phyloP scores from a whole-genome alignment of 257 asterid genomes.

The Solanum boliviense region DNA sequence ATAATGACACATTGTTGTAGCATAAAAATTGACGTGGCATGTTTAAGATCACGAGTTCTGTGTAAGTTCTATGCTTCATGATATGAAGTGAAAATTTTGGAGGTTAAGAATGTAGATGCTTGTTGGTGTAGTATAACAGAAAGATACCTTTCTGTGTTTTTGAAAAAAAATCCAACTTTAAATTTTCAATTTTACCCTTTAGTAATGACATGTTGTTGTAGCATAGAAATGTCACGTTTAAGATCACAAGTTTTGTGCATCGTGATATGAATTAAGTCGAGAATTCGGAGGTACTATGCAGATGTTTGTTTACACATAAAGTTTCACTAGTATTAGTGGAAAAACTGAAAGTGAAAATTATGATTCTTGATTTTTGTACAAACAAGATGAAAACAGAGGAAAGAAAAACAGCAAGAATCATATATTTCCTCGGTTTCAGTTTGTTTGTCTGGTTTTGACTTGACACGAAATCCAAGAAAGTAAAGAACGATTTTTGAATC shows the following conservation, averaged over 20 bases:
- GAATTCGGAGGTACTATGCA: neutral
- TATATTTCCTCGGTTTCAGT: fast-evolving
- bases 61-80: neutral
- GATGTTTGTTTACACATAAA: neutral
- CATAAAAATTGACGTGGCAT: neutral
- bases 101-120: neutral
- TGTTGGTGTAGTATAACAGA: neutral
- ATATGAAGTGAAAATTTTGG: neutral
- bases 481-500: neutral
- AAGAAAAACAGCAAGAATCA: neutral
- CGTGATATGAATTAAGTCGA: neutral
- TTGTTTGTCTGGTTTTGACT: neutral
- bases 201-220: neutral
- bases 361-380: neutral
- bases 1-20: neutral
- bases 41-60: neutral
- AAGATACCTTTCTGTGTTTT: neutral
- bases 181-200: neutral
- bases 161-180: neutral
- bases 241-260: neutral
- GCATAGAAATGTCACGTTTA: neutral
- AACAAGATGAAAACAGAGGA: neutral
- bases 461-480: too few species aligned
- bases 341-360: neutral
- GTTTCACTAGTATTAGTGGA: neutral